phyloP scores from a whole-genome alignment of 2,329 filamentous ascomycete species.

The Paraphaeosphaeria minitans region DNA sequence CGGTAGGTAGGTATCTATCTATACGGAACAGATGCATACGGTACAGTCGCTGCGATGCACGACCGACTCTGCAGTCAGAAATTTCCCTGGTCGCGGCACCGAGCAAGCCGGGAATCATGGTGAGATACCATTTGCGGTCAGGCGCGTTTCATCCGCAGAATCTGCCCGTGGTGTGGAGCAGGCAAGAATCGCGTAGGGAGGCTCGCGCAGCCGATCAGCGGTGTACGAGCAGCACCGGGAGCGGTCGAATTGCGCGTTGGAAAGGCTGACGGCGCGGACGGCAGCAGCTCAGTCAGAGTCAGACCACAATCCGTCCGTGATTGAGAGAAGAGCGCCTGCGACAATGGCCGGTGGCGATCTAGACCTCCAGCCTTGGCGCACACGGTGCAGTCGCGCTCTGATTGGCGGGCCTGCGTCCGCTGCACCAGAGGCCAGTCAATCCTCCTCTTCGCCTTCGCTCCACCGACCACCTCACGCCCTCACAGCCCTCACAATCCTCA shows the following conservation, averaged over 20 bases:
- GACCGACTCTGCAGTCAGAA: not conserved
- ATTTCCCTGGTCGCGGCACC: not conserved
- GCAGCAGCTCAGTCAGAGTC: slow-evolving; percentile 7
- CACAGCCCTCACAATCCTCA: too few relatives aligned
- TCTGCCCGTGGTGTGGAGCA: not conserved
- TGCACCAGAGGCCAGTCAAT: slow-evolving; percentile 4
- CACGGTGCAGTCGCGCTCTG: slow-evolving; percentile 6
- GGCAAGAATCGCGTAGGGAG: slow-evolving; percentile 1
- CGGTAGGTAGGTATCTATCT: too few relatives aligned
- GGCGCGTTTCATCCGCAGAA: slow-evolving; percentile 17
- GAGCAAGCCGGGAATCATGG: not conserved
- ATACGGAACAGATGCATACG: too few relatives aligned
- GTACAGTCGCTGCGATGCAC: too few relatives aligned
- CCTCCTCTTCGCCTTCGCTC: too few relatives aligned
- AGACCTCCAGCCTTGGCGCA: slow-evolving; percentile 13
- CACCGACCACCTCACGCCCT: too few relatives aligned
- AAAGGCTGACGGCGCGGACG: slow-evolving; percentile 6
- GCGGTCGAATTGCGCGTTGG: not conserved
- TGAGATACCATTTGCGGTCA: slow-evolving; percentile 9
- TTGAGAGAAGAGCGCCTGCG: not conserved
- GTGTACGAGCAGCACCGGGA: slow-evolving; percentile 2
- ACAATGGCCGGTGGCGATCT: not conserved
- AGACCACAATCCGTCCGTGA: slow-evolving; percentile 9
- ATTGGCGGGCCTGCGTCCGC: slow-evolving; percentile 6
- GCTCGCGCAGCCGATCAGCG: slow-evolving; percentile 3